A percentile compares a stretch with the other conserved stretches of the same genome.
Conservation (phyloP, 192 early-diverging fungal genomes). For the Bifiguratus adelaidae region DNA sequence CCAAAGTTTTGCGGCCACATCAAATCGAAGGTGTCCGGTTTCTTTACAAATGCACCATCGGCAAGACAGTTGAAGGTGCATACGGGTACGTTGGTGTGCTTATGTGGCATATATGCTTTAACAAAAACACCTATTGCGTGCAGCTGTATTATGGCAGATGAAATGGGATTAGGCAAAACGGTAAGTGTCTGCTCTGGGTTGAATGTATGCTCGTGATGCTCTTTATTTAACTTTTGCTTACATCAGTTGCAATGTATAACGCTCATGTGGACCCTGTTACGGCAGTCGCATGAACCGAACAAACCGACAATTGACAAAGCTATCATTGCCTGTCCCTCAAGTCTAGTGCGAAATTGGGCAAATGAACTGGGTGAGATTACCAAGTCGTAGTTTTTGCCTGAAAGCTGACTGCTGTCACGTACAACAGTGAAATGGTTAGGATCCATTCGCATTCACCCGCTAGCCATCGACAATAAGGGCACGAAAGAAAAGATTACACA, state of each 20-base stretch:
- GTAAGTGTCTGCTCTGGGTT: conserved; percentile 30
- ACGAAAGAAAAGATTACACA: conserved; percentile 75
- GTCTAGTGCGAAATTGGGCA: conserved; percentile 95
- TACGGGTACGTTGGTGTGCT: conserved; percentile 39
- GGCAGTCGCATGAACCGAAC: conserved; percentile 77
- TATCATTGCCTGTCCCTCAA: conserved; percentile 94
- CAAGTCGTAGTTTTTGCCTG: not conserved
- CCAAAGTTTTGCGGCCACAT: conserved; percentile 83
- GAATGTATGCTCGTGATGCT: not conserved
- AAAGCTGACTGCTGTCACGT: not conserved
- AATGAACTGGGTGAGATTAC: conserved; percentile 68
- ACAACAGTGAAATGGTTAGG: conserved; percentile 84
- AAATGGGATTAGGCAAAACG: conserved; percentile 89
- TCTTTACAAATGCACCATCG: conserved; percentile 90
- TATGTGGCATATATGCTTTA: not conserved
- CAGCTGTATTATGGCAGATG: conserved; percentile 97
- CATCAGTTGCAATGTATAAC: conserved; percentile 77
- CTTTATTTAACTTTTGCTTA: not conserved
- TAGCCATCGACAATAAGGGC: conserved; percentile 84
- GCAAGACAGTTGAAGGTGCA: conserved; percentile 54
- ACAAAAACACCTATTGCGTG: not conserved
- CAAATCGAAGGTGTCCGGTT: conserved; percentile 96
- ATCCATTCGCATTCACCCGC: conserved; percentile 63
- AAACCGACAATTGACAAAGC: conserved; percentile 94
- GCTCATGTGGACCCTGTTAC: conserved; percentile 93